phyloP scores from a whole-genome alignment of 2,329 filamentous ascomycete species.

The Blumeriella jaapii region DNA sequence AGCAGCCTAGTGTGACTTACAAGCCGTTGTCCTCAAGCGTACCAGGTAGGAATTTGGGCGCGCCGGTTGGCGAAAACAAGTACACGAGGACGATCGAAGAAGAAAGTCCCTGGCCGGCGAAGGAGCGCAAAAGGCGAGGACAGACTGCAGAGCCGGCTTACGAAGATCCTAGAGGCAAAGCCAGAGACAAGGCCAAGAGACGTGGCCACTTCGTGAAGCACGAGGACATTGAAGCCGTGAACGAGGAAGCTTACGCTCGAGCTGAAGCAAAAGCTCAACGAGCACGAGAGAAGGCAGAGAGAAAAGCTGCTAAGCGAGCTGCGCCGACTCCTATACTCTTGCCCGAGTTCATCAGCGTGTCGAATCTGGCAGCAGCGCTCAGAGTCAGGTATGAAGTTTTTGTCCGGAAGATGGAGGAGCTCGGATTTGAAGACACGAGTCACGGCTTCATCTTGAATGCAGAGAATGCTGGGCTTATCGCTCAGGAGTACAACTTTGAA shows the following conservation, averaged over 20 bases:
- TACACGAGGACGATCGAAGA: constrained; percentile 1
- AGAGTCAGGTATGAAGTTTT: constrained; percentile 62
- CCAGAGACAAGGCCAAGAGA: constrained; percentile 23
- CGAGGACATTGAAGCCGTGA: constrained; percentile 26
- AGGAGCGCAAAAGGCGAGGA: constrained; percentile 3
- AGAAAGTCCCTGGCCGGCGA: constrained; percentile 5
- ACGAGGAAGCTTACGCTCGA: constrained; percentile 24
- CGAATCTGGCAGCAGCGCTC: constrained; percentile 65
- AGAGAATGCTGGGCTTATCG: constrained; percentile 81
- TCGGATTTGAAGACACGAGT: constrained; percentile 81
- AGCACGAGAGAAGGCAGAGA: constrained; percentile 24
- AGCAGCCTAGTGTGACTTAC: too few species aligned
- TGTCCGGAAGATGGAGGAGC: constrained; percentile 60
- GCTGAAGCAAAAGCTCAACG: constrained; percentile 33
- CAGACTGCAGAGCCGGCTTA: constrained; percentile 6
- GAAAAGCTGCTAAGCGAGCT: constrained; percentile 31
- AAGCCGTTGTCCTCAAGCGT: too few species aligned
- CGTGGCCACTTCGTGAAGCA: constrained; percentile 18
- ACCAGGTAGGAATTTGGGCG: too few species aligned
- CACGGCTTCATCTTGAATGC: constrained; percentile 79
- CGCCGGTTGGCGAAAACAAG: too few species aligned
- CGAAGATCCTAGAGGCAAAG: constrained; percentile 20
- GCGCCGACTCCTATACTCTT: constrained; percentile 56
- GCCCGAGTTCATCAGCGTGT: constrained; percentile 86
- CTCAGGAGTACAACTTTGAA: constrained; percentile 86